Evolutionary conservation across 352 stramenopile species (phyloP).

Genomic region (Plasmopara muralis): DNA sequence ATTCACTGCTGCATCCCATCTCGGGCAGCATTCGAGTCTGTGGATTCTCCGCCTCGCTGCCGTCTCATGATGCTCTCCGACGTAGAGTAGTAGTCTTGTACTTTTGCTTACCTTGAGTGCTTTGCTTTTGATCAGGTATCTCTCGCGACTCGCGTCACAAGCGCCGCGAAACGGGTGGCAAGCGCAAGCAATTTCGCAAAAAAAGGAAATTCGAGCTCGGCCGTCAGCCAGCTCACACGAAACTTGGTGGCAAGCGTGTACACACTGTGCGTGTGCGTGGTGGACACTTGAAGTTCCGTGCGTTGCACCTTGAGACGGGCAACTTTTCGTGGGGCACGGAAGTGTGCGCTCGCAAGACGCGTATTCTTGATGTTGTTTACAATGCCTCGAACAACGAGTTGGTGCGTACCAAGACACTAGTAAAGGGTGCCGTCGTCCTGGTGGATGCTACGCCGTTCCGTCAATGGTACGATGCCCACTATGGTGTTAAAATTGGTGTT

Average conservation of each 20-base stretch:
- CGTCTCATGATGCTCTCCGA: conserved; percentile 10
- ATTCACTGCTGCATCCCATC: conserved; percentile 86
- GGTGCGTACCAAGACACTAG: conserved; percentile 99
- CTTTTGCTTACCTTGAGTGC: not conserved
- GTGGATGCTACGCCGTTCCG: conserved; percentile 99
- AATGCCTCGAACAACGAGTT: conserved; percentile 99
- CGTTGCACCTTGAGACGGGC: conserved; percentile 95
- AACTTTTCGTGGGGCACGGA: conserved; percentile 99
- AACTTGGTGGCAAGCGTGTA: conserved; percentile 97
- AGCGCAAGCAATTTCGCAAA: conserved; percentile 96
- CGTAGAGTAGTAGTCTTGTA: conserved; percentile 10
- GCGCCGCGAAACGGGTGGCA: conserved; percentile 98
- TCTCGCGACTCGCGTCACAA: conserved; percentile 99
- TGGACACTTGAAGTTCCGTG: conserved; percentile 98
- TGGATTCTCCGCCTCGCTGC: conserved; percentile 21
- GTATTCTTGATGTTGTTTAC: conserved; percentile 99
- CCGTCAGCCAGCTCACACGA: conserved; percentile 96
- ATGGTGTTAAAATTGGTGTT: conserved; percentile 89
- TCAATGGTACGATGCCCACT: conserved; percentile 99
- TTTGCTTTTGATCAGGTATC: conserved; percentile 89
- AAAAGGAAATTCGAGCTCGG: conserved; percentile 99
- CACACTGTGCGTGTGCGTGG: conserved; percentile 93
- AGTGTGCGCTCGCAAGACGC: conserved; percentile 96
- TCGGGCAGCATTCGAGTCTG: conserved; percentile 86
- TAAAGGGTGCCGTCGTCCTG: conserved; percentile 98